Conservation (phyloP, 768 basidiomycete species). For the Russula foetens region DNA sequence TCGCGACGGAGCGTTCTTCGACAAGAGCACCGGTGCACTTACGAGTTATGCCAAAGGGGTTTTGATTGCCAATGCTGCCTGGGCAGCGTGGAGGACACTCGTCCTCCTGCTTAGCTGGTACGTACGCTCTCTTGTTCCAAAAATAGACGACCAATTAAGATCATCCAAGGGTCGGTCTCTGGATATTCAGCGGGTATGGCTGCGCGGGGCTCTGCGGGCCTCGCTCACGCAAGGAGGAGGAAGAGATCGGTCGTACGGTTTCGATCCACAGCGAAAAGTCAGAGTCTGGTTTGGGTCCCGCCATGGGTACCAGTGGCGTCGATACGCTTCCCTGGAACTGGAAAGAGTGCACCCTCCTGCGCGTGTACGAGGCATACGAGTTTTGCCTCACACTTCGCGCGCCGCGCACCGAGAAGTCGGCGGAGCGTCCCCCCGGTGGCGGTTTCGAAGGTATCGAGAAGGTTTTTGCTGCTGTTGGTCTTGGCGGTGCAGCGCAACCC, state of each 20-base stretch:
- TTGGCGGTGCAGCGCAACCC: constrained; percentile 35
- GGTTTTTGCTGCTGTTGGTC: constrained; percentile 51
- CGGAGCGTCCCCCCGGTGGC: constrained; percentile 20
- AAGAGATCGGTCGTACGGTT: constrained; percentile 53
- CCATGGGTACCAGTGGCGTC: constrained; percentile 19
- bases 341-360: constrained; percentile 59
- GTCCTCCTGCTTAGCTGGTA: constrained; percentile 67
- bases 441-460: constrained; percentile 50
- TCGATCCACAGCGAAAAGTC: constrained; percentile 44
- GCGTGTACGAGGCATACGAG: constrained; percentile 75
- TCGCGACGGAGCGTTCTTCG: constrained; percentile 74
- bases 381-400: constrained; percentile 55
- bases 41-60: constrained; percentile 74
- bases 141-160: background rate
- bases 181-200: constrained; percentile 67
- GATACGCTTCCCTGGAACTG: constrained; percentile 66
- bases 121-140: background rate
- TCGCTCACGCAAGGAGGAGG: constrained; percentile 78
- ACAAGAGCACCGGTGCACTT: constrained; percentile 50
- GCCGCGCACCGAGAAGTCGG: constrained; percentile 26
- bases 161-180: constrained; percentile 56
- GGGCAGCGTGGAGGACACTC: constrained; percentile 69
- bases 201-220: constrained; percentile 83
- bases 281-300: constrained; percentile 17
- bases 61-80: constrained; percentile 69